Base-by-base conservation (phyloP, 177 flowering plant genomes). In the Telopea speciosissima region DNA sequence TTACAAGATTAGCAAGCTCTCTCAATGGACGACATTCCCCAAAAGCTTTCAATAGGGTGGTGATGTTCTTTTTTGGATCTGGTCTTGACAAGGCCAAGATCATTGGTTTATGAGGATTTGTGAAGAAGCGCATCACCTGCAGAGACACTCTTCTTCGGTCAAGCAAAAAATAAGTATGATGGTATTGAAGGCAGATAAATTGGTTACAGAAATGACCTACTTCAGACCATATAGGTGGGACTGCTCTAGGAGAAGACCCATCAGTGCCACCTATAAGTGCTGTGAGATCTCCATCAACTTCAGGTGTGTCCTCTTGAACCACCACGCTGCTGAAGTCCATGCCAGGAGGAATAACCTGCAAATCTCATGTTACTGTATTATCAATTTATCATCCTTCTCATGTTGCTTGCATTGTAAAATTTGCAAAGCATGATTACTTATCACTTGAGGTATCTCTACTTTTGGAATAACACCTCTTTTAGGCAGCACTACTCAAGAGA, bases 91-190 rank as follows among this genome's bases (percentile, higher is more conserved):
- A 83, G 60, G 99, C 97, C 72, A 95, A 79, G 74, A 95, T 91
- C 86, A 92, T 88, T 12, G 97, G 99, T 73, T 95, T 95, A 76
- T 95, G 99, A 22, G 99, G 99, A 85, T 95, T 95, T 33, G 96
- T 83, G 61, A 95, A 81, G 76, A 92, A 95, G 23, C 93, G 90
- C 97, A 90, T 88, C 69, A 95, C 84, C 99, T 94, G 82, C 70
- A 73, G 31, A 54, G 72, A 66, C 19, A 62, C 33, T 36, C 68
- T 60, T 42, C 2, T n/a, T 56, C 21, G 67, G 71, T 40, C 33
- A 1, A 8, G 17, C 26, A 19, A 62, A 67, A 19, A 64, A 19
- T 54, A 24, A 3, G 24, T 22, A 42, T 36, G 23, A 28, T 13
- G 25, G 19, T n/a, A 65, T 19, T 24, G 54, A 44, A 33, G 49